A percentile compares a stretch with the other conserved stretches of the same genome.
Evolutionary conservation across 306 rosid genomes (phyloP).

Genomic region (Echinosophora koreensis): DNA sequence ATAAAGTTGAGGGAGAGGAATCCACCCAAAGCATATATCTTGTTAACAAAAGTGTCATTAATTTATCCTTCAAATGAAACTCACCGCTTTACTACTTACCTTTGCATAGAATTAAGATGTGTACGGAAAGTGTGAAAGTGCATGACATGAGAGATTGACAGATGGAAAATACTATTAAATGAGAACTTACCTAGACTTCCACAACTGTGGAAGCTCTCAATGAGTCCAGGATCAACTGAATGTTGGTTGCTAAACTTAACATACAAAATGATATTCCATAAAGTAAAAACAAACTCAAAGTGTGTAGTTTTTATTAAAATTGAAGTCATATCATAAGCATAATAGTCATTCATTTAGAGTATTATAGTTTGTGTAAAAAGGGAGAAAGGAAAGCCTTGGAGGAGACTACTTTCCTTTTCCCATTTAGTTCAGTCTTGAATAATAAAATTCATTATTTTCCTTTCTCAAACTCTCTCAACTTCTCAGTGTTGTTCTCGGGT

Average conservation of each 20-base stretch:
- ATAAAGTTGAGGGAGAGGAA: slow-evolving; percentile 31
- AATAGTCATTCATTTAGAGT: neutral
- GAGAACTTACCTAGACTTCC: slow-evolving; percentile 68
- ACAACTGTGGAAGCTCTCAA: slow-evolving; percentile 60
- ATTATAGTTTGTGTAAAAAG: too few relatives aligned
- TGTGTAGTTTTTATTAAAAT: neutral
- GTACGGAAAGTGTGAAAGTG: neutral
- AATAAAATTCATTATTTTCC: too few relatives aligned
- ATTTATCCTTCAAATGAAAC: too few relatives aligned
- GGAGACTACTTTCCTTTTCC: too few relatives aligned
- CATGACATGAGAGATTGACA: neutral
- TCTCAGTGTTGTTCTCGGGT: too few relatives aligned
- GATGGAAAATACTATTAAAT: neutral
- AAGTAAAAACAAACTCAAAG: slow-evolving; percentile 5
- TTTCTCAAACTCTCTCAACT: too few relatives aligned
- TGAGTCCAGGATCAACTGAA: slow-evolving; percentile 61
- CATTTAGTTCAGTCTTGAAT: too few relatives aligned
- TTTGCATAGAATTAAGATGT: neutral
- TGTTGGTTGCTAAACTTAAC: slow-evolving; percentile 57
- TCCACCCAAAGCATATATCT: neutral
- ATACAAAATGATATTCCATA: slow-evolving; percentile 51
- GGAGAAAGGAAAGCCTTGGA: too few relatives aligned
- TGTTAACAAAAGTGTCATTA: neutral
- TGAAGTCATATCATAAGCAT: neutral
- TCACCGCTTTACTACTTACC: neutral